Conservation (phyloP, 2,329 filamentous ascomycete species). For the Pseudogymnoascus sp. region DNA sequence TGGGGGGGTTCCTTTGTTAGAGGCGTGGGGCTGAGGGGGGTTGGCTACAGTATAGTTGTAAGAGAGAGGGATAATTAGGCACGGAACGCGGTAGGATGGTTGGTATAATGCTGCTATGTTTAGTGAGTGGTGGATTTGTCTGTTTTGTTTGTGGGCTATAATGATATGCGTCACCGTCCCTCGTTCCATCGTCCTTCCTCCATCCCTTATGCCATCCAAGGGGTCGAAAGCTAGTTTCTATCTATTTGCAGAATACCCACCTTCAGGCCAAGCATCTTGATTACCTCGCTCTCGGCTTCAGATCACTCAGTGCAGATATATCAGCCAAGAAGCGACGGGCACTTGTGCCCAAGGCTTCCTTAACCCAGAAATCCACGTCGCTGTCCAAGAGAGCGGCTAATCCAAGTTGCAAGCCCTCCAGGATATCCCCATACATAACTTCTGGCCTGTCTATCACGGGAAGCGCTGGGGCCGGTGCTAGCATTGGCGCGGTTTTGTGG, state of each 20-base stretch:
- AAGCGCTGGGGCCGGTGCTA: neutral
- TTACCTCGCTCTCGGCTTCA: neutral
- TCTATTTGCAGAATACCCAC: neutral
- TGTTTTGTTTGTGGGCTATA: neutral
- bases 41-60: too few relatives aligned
- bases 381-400: slow-evolving; percentile 49
- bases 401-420: slow-evolving; percentile 47
- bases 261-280: neutral
- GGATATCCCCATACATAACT: slow-evolving; percentile 43
- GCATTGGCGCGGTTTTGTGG: neutral
- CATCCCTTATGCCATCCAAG: neutral
- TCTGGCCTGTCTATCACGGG: slow-evolving; percentile 14
- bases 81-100: neutral
- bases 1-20: neutral
- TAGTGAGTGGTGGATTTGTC: neutral
- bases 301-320: slow-evolving; percentile 41
- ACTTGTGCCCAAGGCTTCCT: slow-evolving; percentile 42
- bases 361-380: slow-evolving; percentile 44
- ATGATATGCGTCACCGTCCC: neutral
- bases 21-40: neutral
- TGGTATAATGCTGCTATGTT: neutral
- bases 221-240: neutral
- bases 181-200: neutral
- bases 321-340: slow-evolving; percentile 49
- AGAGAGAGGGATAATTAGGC: neutral